Percentiles rank a stretch among this genome's conserved stretches.
phyloP scores from a whole-genome alignment of 2,329 filamentous ascomycete species.

The Nannizziopsis arthrosporioides region DNA sequence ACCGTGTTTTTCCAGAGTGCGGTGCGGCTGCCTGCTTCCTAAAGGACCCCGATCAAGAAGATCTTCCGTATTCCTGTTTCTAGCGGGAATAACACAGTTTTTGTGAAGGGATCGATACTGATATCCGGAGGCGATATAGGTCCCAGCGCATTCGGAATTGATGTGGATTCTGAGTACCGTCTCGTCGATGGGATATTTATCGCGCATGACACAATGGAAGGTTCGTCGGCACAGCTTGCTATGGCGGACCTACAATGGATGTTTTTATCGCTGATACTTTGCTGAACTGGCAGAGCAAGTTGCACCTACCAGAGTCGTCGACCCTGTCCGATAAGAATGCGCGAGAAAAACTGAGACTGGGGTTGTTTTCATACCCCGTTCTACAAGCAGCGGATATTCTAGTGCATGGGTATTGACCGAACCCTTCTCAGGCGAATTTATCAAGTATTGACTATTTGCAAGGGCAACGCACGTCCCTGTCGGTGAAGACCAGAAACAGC shows the following conservation, averaged over 20 bases:
- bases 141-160: constrained; percentile 70
- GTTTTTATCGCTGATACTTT: not conserved
- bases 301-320: constrained; percentile 50
- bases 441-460: constrained; percentile 3
- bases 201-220: constrained; percentile 99
- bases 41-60: no score
- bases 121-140: constrained; percentile 34
- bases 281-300: constrained; percentile 51
- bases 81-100: not conserved
- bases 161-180: constrained; percentile 96
- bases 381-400: constrained; percentile 91
- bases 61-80: not conserved
- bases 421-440: no score
- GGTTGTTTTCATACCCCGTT: constrained; percentile 90
- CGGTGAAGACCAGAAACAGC: constrained; percentile 87
- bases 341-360: constrained; percentile 62
- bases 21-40: constrained; percentile 36
- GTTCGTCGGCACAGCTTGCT: constrained; percentile 33
- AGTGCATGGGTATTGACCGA: constrained; percentile 55
- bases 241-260: not conserved
- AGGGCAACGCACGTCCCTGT: constrained; percentile 90
- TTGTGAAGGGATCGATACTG: not conserved
- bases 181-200: constrained; percentile 84
- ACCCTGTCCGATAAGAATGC: constrained; percentile 46
- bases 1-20: constrained; percentile 73